These are phyloP conservation scores for Arthroderma uncinatum DNA, from an alignment of 2,329 filamentous ascomycete genomes.

Conservation along the genomic window DNA sequence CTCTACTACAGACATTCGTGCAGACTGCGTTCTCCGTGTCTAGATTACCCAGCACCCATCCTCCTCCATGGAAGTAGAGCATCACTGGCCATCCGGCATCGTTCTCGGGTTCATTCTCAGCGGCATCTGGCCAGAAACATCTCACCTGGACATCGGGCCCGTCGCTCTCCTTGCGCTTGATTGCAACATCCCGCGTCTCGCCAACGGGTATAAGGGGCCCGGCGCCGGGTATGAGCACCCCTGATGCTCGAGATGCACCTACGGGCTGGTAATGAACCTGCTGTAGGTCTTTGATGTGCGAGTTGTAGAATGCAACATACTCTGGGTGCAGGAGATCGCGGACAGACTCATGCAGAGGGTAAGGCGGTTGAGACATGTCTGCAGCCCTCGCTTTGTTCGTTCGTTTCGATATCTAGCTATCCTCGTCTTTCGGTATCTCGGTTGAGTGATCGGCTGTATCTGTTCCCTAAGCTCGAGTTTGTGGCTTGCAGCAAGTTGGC, in stretches of 20 bases:
- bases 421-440: too few relatives aligned
- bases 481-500: too few relatives aligned
- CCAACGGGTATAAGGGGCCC: constrained; percentile 35
- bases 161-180: constrained; percentile 36
- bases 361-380: too few relatives aligned
- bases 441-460: too few relatives aligned
- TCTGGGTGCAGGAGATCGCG: constrained; percentile 38
- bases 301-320: constrained; percentile 44
- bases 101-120: too few relatives aligned
- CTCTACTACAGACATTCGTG: constrained; percentile 43
- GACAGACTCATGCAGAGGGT: constrained; percentile 41
- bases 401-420: too few relatives aligned
- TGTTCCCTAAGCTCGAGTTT: too few relatives aligned
- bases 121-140: too few relatives aligned
- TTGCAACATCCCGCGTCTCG: constrained; percentile 35
- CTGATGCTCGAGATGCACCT: constrained; percentile 40
- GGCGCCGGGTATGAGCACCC: constrained; percentile 43
- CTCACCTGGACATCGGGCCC: constrained; percentile 40
- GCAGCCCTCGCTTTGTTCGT: constrained; percentile 24
- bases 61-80: constrained; percentile 49
- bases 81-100: constrained; percentile 44
- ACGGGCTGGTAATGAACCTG: constrained; percentile 47
- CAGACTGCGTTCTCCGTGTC: constrained; percentile 48
- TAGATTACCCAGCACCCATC: constrained; percentile 49
- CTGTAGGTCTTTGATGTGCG: constrained; percentile 39